A percentile compares a stretch with the other conserved stretches of the same genome.
Conservation (phyloP, 305 asterid genomes). For the Plantago coronopus region DNA sequence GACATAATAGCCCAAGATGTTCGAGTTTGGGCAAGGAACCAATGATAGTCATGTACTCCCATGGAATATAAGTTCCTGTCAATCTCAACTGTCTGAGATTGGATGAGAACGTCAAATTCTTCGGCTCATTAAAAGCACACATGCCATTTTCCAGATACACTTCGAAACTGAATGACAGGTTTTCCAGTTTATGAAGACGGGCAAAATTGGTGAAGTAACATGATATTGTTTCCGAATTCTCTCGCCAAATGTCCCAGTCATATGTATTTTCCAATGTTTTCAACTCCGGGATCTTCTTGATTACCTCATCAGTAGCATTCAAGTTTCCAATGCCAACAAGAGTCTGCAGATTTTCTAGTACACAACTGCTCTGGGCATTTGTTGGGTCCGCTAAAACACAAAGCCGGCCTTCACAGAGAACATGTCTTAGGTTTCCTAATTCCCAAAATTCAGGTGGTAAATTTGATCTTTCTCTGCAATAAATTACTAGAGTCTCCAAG, state of each 20-base stretch:
- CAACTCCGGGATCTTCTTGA: not conserved
- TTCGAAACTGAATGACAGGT: not conserved
- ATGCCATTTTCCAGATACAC: no score
- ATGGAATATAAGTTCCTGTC: not conserved
- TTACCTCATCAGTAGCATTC: not conserved
- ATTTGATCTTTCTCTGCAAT: no score
- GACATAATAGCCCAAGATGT: not conserved
- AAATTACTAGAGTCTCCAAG: not conserved
- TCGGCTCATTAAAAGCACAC: not conserved
- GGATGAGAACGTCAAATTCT: not conserved
- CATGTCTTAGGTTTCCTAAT: not conserved
- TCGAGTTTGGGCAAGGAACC: conserved; percentile 1
- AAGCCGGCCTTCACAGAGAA: not conserved
- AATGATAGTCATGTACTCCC: not conserved
- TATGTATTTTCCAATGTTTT: not conserved
- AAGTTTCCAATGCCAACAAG: not conserved
- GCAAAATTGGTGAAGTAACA: not conserved
- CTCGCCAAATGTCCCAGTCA: not conserved
- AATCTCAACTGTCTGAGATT: not conserved
- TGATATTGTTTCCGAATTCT: not conserved
- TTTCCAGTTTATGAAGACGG: not conserved
- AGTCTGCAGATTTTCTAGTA: not conserved
- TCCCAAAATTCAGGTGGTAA: conserved; percentile 1
- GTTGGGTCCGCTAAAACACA: not conserved
- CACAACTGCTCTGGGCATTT: not conserved